phyloP scores from a whole-genome alignment of 345 rosid genomes.

The Cardamine chenopodiifolia region DNA sequence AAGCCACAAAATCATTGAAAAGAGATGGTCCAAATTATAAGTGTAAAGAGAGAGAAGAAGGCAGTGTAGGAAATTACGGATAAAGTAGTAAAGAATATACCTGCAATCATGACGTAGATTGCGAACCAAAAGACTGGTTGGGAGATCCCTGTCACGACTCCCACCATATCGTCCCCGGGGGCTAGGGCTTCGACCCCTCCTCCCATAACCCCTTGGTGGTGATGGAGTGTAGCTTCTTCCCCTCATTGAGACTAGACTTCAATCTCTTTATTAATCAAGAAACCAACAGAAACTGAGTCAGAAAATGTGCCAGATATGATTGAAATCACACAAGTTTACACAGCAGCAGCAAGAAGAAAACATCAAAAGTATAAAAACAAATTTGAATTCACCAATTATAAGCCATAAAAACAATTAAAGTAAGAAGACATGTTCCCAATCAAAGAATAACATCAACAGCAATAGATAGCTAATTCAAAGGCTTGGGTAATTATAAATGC shows the following conservation, averaged over 20 bases:
- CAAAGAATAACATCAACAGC: not conserved
- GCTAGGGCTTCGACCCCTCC: slow-evolving; percentile 84
- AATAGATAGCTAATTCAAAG: not conserved
- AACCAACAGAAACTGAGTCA: not conserved
- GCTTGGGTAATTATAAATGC: not conserved
- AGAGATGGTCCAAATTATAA: not conserved
- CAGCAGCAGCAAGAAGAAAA: not conserved
- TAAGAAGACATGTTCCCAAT: not conserved
- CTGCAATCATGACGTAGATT: slow-evolving; percentile 97
- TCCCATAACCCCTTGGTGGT: slow-evolving; percentile 79
- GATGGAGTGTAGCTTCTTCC: slow-evolving; percentile 89
- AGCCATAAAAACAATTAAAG: not conserved
- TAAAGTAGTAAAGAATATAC: slow-evolving; percentile 41
- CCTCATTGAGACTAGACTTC: slow-evolving; percentile 59
- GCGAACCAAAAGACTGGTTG: slow-evolving; percentile 94
- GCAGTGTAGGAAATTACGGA: not conserved
- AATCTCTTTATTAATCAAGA: slow-evolving; percentile 7
- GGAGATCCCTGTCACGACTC: slow-evolving; percentile 79
- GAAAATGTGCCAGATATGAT: not conserved
- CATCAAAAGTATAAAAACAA: not conserved
- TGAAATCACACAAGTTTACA: not conserved
- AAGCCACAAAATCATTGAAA: not conserved
- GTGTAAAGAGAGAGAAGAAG: too few species aligned
- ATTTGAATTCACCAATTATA: not conserved
- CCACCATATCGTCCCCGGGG: slow-evolving; percentile 80